These are phyloP conservation scores for Phylloporus rhodoxanthus DNA, from an alignment of 768 basidiomycete species.

Conservation along the genomic window DNA sequence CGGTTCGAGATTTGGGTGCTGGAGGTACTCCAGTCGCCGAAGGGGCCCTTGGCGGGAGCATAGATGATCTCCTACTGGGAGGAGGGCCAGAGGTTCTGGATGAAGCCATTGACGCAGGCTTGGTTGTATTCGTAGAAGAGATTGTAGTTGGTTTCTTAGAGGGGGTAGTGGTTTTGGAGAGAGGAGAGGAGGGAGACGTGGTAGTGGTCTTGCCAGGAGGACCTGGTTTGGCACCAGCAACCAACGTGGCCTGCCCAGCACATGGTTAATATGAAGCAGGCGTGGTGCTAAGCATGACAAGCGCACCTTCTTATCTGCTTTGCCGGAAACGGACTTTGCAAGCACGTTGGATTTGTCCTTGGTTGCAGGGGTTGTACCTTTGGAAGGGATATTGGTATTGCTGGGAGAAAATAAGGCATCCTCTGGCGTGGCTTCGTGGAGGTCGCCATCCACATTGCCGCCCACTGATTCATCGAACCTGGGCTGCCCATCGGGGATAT, in stretches of 20 bases:
- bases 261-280: slow-evolving; percentile 25
- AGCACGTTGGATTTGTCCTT: slow-evolving; percentile 35
- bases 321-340: slow-evolving; percentile 40
- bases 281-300: slow-evolving; percentile 13
- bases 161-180: slow-evolving; percentile 28
- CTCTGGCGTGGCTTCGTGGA: slow-evolving; percentile 22
- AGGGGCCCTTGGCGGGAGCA: slow-evolving; percentile 33
- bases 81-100: slow-evolving; percentile 29
- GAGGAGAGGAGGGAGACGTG: slow-evolving; percentile 27
- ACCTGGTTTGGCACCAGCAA: slow-evolving; percentile 45
- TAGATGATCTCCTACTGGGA: slow-evolving; percentile 29
- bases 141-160: slow-evolving; percentile 26
- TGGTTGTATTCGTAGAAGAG: slow-evolving; percentile 29
- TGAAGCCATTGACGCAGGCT: slow-evolving; percentile 30
- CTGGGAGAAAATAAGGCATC: slow-evolving; percentile 19
- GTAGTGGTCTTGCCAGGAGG: slow-evolving; percentile 39
- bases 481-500: slow-evolving; percentile 12
- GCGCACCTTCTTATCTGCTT: slow-evolving; percentile 65
- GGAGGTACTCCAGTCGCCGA: slow-evolving; percentile 36
- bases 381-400: slow-evolving; percentile 25
- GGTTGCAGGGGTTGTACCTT: slow-evolving; percentile 18
- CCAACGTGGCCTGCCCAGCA: slow-evolving; percentile 55
- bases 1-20: slow-evolving; percentile 34
- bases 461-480: slow-evolving; percentile 13
- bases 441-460: slow-evolving; percentile 10